Evolutionary conservation across 257 asterid genomes (phyloP), one percentile per base, ranked within the genome.

Genomic region (Hygrophila difformis): DNA sequence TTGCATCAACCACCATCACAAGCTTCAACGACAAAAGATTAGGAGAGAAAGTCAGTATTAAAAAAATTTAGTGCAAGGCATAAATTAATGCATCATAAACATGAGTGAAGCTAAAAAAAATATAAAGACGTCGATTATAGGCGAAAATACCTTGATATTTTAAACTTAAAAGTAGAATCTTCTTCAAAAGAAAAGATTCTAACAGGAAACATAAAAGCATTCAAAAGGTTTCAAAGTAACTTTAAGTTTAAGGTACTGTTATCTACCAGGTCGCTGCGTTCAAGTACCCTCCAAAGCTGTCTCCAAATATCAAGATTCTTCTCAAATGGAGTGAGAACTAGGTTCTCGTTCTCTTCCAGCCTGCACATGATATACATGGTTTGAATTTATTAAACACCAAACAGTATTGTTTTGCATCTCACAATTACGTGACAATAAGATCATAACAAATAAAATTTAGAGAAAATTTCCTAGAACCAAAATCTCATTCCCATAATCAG

Each of bases 271-370:
- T 91, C 99, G 72, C 96, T 79, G 36, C 99, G 94, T 66, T 91
- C 99, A 52, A 91, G 93, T 64, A 91, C 99, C 74, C 99, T 86
- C 99, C 99, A 91, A 58, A 91, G 99, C 63, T 91, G 99, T 63
- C 99, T 78, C 99, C 99, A 91, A 54, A 91, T 91, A 74, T 86
- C 96, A 35, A 91, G 73, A 60, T 91, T 91, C 75, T 91, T 91
- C 74, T 91, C 99, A 70, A 91, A 91, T 59, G 99, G 99, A 22
- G 99, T 91, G 50, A 91, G 79, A 55, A 91, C 95, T 39, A 91
- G 78, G 38, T 72, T 86, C 72, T 86, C 94, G 19, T 91, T 91
- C 66, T 86, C 95, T 71, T 91, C 99, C 51, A 91, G 93, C 60
- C 99, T 91, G 79, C 51, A 69, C 44, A 12, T 10, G 10, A 33